Conservation (phyloP, 1,284 basidiomycete genomes). For the Cryptococcus sp. region DNA sequence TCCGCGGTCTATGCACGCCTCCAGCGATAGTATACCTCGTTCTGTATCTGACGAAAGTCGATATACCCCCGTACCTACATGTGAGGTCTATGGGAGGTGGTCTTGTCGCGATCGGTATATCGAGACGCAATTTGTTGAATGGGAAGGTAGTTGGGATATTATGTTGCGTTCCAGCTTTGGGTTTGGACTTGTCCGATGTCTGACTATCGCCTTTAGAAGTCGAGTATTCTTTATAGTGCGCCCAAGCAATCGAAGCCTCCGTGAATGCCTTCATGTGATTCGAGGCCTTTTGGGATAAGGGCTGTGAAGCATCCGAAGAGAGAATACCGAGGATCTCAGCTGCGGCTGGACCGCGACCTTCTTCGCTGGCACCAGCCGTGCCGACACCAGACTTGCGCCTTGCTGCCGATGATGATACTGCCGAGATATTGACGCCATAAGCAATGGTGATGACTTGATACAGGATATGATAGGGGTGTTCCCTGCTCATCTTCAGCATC, state of each 20-base stretch:
- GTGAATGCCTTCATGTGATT: conserved; percentile 68
- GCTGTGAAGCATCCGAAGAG: conserved; percentile 65
- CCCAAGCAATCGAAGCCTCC: conserved; percentile 75
- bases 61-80: conserved; percentile 65
- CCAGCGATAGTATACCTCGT: conserved; percentile 68
- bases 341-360: conserved; percentile 68
- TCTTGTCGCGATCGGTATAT: conserved; percentile 78
- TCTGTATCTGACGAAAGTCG: conserved; percentile 68
- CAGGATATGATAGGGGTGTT: conserved; percentile 92
- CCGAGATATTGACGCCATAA: conserved; percentile 12
- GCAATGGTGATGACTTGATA: conserved; percentile 80
- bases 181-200: conserved; percentile 6
- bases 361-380: conserved; percentile 12
- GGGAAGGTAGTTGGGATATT: conserved; percentile 14
- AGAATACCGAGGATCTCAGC: conserved; percentile 68
- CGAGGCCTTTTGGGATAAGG: conserved; percentile 45
- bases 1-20: conserved; percentile 82
- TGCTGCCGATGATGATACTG: not conserved
- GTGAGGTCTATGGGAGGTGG: conserved; percentile 72
- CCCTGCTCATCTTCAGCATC: conserved; percentile 73
- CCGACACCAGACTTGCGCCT: conserved; percentile 3
- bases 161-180: conserved; percentile 13
- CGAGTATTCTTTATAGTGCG: conserved; percentile 24
- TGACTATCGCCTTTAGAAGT: conserved; percentile 5
- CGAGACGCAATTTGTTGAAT: conserved; percentile 58